Percentiles rank a stretch among this genome's conserved stretches.
Evolutionary conservation across 108 stramenopile species (phyloP).

Genomic region (Fragilaria radians): DNA sequence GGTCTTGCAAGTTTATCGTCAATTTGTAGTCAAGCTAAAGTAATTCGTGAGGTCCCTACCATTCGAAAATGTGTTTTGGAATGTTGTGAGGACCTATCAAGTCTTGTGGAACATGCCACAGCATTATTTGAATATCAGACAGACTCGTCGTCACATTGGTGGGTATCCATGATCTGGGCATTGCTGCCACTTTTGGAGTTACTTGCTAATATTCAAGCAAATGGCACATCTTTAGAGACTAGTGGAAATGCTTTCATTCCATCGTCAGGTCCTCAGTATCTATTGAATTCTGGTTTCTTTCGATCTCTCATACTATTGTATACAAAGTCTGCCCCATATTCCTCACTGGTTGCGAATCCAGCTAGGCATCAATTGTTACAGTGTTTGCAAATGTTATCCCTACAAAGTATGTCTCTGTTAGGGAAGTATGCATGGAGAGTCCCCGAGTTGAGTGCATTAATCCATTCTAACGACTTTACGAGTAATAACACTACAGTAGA

Average conservation of each 20-base stretch:
- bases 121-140: background rate
- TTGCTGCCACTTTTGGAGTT: constrained; percentile 9
- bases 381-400: constrained; percentile 5
- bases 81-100: constrained; percentile 1
- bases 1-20: constrained; percentile 30
- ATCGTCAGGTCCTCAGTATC: constrained; percentile 8
- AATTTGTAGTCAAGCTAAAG: constrained; percentile 11
- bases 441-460: background rate
- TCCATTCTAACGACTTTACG: background rate
- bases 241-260: background rate
- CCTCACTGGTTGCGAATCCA: constrained; percentile 5
- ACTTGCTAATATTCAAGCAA: constrained; percentile 1
- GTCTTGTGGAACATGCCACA: constrained; percentile 6
- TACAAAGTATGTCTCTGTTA: constrained; percentile 3
- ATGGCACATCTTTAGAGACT: background rate
- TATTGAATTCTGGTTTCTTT: constrained; percentile 23
- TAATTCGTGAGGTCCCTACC: background rate
- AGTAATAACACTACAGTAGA: constrained; percentile 3
- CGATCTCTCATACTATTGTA: constrained; percentile 1
- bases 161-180: constrained; percentile 5
- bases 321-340: background rate
- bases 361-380: background rate
- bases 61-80: constrained; percentile 7
- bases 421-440: constrained; percentile 28
- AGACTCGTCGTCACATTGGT: background rate